Evolutionary conservation across 495 filamentous ascomycete genomes (phyloP), one percentile per base, ranked within the genome.

Genomic region (Aspergillus olivimuriae): DNA sequence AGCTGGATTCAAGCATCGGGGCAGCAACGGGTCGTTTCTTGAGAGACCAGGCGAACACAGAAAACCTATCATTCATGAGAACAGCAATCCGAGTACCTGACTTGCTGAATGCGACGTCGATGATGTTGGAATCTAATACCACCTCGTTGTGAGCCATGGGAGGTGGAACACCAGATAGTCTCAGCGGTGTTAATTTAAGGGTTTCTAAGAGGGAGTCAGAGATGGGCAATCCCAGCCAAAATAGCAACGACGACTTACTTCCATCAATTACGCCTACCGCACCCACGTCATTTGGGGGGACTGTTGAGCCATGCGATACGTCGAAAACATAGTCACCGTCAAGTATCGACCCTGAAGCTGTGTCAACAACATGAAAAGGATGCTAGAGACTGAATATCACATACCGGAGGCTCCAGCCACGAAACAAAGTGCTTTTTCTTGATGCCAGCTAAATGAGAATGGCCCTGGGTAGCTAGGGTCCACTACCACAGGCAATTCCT

Each of bases 251-350:
- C 38, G 4, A 72, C 73, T 59, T 65, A 79, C 78, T 76, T 36
- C 90, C 90, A 65, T 96, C 90, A 31, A 95, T 79, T n/a, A 95
- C 89, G 19, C 81, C 87, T 38, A 91, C 81, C 18, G 83, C 71
- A 19, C 92, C 92, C 56, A 80, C 70, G 66, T 96, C 91, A 50
- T 86, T 61, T 2, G 91, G 89, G 16, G 81, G 73, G 4, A 64
- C 63, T 14, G 80, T 77, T 32, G 88, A 81, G 17, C 86, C 86
- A 28, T 78, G 70, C 33, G 73, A 64, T n/a, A 85, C 71, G 12
- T 79, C 71, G 47, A 85, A 82, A 15, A 79, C 66, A 60, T 83
- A 91, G 44, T 92, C 86, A 15, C 81, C 61, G 22, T 76, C 73
- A 35, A 82, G 58, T 8, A 89, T 68, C 66, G 52, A 58, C 16